A percentile compares a stretch with the other conserved stretches of the same genome.
Evolutionary conservation across 1,139 yeast species (phyloP).

Genomic region (Kodamaea sp.): DNA sequence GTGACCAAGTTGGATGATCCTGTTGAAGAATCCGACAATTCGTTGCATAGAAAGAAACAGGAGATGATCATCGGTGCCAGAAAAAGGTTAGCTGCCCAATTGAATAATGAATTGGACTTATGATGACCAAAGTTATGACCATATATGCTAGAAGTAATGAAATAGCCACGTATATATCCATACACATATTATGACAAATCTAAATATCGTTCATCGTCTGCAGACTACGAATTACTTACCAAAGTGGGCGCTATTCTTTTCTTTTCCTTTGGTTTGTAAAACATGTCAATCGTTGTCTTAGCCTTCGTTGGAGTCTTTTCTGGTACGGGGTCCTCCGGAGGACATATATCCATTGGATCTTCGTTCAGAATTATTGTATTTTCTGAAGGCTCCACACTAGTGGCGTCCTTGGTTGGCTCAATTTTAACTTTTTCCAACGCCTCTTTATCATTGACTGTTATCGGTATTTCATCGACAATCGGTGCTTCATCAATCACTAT

Average conservation of each 20-base stretch:
- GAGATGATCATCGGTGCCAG: conserved; percentile 49
- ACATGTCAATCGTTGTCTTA: conserved; percentile 10
- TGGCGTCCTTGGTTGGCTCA: too few relatives aligned
- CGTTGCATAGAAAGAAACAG: conserved; percentile 29
- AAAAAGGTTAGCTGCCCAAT: conserved; percentile 39
- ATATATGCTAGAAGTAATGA: conserved; percentile 1
- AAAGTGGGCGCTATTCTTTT: conserved; percentile 49
- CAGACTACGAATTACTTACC: conserved; percentile 21
- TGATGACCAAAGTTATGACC: too few relatives aligned
- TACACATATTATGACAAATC: too few relatives aligned
- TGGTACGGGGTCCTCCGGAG: too few relatives aligned
- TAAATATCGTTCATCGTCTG: too few relatives aligned
- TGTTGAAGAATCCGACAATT: conserved; percentile 17
- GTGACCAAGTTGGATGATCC: conserved; percentile 15
- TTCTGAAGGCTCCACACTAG: too few relatives aligned
- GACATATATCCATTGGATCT: too few relatives aligned
- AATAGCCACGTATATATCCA: background rate
- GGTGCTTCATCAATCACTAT: too few relatives aligned
- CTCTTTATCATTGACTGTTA: too few relatives aligned
- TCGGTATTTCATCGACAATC: too few relatives aligned
- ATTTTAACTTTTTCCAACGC: background rate
- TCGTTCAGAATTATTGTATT: too few relatives aligned
- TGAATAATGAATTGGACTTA: conserved; percentile 27
- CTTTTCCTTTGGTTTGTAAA: conserved; percentile 20
- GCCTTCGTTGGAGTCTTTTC: too few relatives aligned